Evolutionary conservation across 192 early-diverging fungal species (phyloP), one percentile per base, ranked within the genome.

Genomic region (Rhizoclosmatium sp.): DNA sequence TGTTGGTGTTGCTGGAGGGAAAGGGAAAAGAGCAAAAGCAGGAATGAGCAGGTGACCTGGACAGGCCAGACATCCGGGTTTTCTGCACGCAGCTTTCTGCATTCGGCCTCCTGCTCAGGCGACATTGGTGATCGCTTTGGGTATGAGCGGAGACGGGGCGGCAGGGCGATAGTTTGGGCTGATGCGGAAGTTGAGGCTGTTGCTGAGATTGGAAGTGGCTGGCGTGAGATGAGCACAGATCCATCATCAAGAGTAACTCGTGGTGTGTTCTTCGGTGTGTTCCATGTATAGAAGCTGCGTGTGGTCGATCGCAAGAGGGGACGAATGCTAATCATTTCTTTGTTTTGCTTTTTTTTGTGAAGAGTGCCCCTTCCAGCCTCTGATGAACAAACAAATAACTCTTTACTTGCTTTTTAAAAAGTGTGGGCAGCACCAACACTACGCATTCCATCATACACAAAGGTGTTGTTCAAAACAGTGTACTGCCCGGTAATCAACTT

Each of bases 401-500:
- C 51, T 54, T 54, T 54, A 12, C 16, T 54, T 54, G 5, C 0
- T 54, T 54, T 54, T 76, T 61, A 76, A 47, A 76, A 41, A 3
- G 65, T 23, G 47, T 66, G 66, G 51, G 60, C 66, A 23, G 21
- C 75, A n/a, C 75, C 75, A 65, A 76, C 75, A 76, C 75, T 76
- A 49, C 87, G 87, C 46, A 95, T 89, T 40, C 95, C 95, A 78
- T 98, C 92, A 77, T 95, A 93, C 14, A 99, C 83, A 65, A 91
- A 91, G 0, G 93, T 91, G 81, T 97, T 97, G 84, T 95, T 89
- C 64, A 96, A 82, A 2, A 97, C 96, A 64, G 97, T 91, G 79
- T 99, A 99, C 85, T 99, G 98, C 60, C 88, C 87, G 2, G 98
- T 99, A 49, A 98, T 90, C 54, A 99, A 80, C 87, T 99, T 99